These are phyloP conservation scores for Paramecium tetraurelia DNA, from an alignment of 73 alveolate genomes.

Conservation along the genomic window DNA sequence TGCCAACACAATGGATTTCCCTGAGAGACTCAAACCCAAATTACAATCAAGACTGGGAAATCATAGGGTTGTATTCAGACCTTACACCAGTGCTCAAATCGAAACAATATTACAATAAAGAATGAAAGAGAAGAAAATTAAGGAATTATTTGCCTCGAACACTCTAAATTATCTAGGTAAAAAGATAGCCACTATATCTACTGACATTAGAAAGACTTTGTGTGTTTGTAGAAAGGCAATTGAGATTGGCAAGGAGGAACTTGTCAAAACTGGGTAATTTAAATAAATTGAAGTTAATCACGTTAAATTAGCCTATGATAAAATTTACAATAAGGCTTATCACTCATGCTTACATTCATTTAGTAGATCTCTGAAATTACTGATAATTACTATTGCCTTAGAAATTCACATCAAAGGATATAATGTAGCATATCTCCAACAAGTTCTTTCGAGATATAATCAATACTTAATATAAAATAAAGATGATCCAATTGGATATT, in stretches of 20 bases:
- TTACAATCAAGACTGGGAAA: conserved; percentile 91
- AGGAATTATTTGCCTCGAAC: conserved; percentile 66
- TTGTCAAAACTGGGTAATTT: neutral
- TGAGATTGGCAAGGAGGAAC: conserved; percentile 71
- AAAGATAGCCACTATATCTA: conserved; percentile 86
- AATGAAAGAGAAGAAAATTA: conserved; percentile 64
- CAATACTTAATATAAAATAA: neutral
- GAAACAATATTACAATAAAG: conserved; percentile 75
- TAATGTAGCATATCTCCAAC: neutral
- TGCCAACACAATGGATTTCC: conserved; percentile 97
- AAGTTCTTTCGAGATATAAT: neutral
- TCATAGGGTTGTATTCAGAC: conserved; percentile 87
- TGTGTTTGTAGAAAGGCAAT: conserved; percentile 85
- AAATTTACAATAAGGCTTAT: conserved; percentile 18
- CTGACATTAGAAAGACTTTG: conserved; percentile 89
- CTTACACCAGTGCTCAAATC: conserved; percentile 85
- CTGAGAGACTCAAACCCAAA: conserved; percentile 84
- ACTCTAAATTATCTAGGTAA: conserved; percentile 75
- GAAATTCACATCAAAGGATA: conserved; percentile 40
- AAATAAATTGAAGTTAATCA: conserved; percentile 36
- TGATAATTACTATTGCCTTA: conserved; percentile 27
- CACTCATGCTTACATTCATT: neutral
- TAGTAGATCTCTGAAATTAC: neutral
- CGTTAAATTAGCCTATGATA: conserved; percentile 48
- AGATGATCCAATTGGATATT: neutral